Conservation (phyloP, 352 stramenopile genomes). For the Albugo candida region DNA sequence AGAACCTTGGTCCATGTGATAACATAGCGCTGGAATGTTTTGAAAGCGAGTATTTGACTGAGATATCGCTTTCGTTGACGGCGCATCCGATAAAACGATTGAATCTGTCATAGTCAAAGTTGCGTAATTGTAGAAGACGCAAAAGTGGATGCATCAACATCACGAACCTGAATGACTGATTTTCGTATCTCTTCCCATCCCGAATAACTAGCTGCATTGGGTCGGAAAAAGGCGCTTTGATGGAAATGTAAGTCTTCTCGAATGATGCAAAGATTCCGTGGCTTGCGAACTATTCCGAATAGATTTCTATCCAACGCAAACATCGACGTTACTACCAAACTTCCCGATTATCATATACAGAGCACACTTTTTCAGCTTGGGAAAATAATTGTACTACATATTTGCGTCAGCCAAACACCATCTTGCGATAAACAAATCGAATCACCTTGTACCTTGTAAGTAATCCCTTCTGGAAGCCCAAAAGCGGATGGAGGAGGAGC, state of each 20-base stretch:
- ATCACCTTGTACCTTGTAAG: slow-evolving; percentile 37
- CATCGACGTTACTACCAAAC: background rate
- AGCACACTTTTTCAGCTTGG: slow-evolving; percentile 54
- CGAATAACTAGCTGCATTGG: slow-evolving; percentile 23
- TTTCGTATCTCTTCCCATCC: slow-evolving; percentile 47
- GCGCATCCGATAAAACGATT: slow-evolving; percentile 59
- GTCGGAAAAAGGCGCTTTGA: slow-evolving; percentile 29
- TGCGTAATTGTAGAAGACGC: background rate
- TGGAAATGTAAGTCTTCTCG: slow-evolving; percentile 56
- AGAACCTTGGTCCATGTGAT: slow-evolving; percentile 31
- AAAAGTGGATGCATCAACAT: slow-evolving; percentile 10
- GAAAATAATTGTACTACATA: slow-evolving; percentile 58
- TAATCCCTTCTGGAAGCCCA: slow-evolving; percentile 44
- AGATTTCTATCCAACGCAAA: slow-evolving; percentile 16
- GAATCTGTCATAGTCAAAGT: slow-evolving; percentile 17
- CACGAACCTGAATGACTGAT: slow-evolving; percentile 24
- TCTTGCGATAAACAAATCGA: background rate
- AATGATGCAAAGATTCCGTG: slow-evolving; percentile 50
- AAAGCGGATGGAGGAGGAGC: slow-evolving; percentile 59
- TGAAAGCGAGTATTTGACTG: slow-evolving; percentile 13
- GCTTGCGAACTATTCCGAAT: slow-evolving; percentile 52
- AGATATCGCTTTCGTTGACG: slow-evolving; percentile 28
- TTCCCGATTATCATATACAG: background rate
- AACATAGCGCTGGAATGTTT: slow-evolving; percentile 33
- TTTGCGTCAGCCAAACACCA: background rate